These are phyloP conservation scores for Gillenia trifoliata DNA, from an alignment of 306 rosid genomes.

Conservation along the genomic window DNA sequence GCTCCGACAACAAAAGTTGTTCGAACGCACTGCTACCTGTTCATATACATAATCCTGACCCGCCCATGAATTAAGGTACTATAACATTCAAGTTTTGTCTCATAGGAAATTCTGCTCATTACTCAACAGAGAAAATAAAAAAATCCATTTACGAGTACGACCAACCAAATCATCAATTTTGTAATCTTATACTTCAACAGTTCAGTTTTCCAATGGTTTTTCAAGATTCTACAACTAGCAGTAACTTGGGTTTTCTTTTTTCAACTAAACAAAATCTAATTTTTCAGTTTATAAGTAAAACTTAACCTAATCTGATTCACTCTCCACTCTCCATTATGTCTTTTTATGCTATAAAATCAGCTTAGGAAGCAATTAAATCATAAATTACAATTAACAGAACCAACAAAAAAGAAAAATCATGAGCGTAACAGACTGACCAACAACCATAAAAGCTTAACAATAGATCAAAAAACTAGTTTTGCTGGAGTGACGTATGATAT, in stretches of 20 bases:
- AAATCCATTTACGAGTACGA: not conserved
- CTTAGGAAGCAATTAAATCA: not conserved
- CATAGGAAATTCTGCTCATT: no score
- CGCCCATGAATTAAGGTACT: not conserved
- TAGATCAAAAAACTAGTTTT: not conserved
- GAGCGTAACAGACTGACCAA: not conserved
- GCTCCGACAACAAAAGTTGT: not conserved
- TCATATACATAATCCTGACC: not conserved
- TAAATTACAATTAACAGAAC: not conserved
- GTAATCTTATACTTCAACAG: not conserved
- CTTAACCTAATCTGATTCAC: no score
- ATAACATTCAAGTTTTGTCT: not conserved
- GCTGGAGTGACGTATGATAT: not conserved
- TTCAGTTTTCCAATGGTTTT: not conserved
- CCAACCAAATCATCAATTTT: not conserved
- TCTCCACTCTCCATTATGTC: no score
- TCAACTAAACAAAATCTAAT: no score
- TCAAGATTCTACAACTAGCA: no score
- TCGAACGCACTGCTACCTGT: not conserved
- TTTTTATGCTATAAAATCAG: not conserved
- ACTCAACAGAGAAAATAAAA: not conserved
- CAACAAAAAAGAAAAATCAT: not conserved
- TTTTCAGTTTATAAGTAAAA: not conserved
- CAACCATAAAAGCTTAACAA: not conserved
- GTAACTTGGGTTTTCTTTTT: no score